Base-by-base conservation (phyloP, 495 filamentous ascomycete species). In the Penicillium malachiteum region DNA sequence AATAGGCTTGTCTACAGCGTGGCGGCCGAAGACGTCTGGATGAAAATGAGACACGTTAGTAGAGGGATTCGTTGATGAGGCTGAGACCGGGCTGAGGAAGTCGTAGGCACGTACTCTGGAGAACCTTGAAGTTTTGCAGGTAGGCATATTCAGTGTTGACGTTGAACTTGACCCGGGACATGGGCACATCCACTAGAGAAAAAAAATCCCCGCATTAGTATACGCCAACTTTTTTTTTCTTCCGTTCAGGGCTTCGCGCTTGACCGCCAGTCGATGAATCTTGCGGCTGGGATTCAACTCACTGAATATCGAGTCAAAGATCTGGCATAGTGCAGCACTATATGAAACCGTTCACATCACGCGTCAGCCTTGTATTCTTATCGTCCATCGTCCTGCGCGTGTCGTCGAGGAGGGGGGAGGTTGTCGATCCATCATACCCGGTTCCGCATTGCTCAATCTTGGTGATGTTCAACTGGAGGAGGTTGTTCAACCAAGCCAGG, bases 361-460 rank as follows among this genome's bases (percentile, higher is more conserved):
- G 50, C 21, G 57, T 74, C 58, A 74, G 65, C 61, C 43, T 32
- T 26, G 31, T n/a, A 18, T 16, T 33, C 48, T 14, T 47, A 31
- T 34, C 12, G 26, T 41, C 35, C 30, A 18, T 26, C 40, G 44
- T 48, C 48, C 32, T 26, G 43, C 31, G 21, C 21, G 21, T 26
- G 14, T 26, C 9, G 37, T 13, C 30, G 38, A 46, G 40, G 48
- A 50, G 64, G 56, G 64, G 68, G 66, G 56, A 64, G 68, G 66
- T 63, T 61, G 69, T 62, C 59, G 60, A 57, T 60, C 47, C 12
- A 68, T 70, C 88, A 63, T 88, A 98, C 94, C 94, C 94, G 63
- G 94, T 97, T 63, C 94, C 94, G 74, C 94, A 97, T 81, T 98
- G 95, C 75, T 98, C 94, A 69, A 98, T 88, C 75, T 96, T 97